phyloP scores from a whole-genome alignment of 805 yeast species.

The Hyphopichia homilentoma region DNA sequence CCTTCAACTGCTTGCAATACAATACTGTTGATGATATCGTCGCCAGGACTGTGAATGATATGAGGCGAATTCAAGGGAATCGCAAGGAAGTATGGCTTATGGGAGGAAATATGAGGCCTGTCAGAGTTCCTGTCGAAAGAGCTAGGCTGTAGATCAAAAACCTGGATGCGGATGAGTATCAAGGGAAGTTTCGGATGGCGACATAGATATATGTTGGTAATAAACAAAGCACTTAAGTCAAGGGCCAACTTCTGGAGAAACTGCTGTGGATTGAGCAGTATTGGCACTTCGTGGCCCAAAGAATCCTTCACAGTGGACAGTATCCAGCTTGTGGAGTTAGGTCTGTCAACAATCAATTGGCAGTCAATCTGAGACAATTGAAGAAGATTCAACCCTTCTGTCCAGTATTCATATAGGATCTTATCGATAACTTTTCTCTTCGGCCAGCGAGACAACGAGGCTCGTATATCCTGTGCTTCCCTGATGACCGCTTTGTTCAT shows the following conservation, averaged over 20 bases:
- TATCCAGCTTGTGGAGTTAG: constrained; percentile 45
- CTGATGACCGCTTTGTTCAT: constrained; percentile 15
- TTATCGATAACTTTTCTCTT: constrained; percentile 38
- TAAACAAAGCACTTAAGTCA: constrained; percentile 49
- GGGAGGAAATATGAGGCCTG: constrained; percentile 46
- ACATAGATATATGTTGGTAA: constrained; percentile 63
- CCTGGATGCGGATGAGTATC: constrained; percentile 60
- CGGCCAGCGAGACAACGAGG: constrained; percentile 12
- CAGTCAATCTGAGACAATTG: constrained; percentile 73
- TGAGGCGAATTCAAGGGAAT: constrained; percentile 66
- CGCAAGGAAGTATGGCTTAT: constrained; percentile 62
- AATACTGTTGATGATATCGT: constrained; percentile 43
- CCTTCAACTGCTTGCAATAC: constrained; percentile 60
- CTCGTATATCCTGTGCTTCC: constrained; percentile 11
- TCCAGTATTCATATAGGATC: constrained; percentile 50
- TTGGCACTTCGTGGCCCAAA: constrained; percentile 21
- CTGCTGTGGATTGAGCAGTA: constrained; percentile 46
- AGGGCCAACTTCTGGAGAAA: constrained; percentile 47
- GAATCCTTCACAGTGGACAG: constrained; percentile 44
- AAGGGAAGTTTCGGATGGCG: constrained; percentile 62
- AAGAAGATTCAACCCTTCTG: constrained; percentile 53
- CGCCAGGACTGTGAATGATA: constrained; percentile 52
- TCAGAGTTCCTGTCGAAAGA: constrained; percentile 8
- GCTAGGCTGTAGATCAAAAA: constrained; percentile 47
- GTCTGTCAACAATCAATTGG: constrained; percentile 58